These are phyloP conservation scores for Macrotyloma uniflorum DNA, from an alignment of 306 rosid species.

Conservation along the genomic window DNA sequence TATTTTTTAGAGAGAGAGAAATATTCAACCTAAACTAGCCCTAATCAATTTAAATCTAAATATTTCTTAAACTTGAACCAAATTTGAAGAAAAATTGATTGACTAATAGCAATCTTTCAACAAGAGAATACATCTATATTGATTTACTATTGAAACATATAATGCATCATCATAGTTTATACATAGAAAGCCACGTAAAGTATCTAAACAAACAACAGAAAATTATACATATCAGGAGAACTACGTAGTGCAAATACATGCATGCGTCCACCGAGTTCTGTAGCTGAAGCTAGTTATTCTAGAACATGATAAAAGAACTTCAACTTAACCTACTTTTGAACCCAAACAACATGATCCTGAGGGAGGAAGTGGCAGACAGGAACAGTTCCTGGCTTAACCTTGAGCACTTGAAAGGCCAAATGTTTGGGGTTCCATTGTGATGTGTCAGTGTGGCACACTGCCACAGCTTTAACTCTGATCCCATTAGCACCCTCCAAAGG, in stretches of 20 bases:
- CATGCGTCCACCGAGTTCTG: neutral
- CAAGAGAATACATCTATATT: neutral
- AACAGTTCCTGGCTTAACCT: conserved; percentile 76
- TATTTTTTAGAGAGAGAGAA: no score
- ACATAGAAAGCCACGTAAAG: neutral
- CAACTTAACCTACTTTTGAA: conserved; percentile 39
- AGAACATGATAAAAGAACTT: neutral
- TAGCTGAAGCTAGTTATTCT: conserved; percentile 26
- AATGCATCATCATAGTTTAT: conserved; percentile 6
- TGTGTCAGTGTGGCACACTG: conserved; percentile 76
- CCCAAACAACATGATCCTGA: conserved; percentile 81
- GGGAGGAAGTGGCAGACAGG: conserved; percentile 92
- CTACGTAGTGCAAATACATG: neutral
- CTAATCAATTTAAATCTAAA: no score
- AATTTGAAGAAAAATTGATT: no score
- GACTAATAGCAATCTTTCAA: neutral
- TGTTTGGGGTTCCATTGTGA: conserved; percentile 86
- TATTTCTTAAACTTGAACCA: no score
- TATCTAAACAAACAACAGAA: neutral
- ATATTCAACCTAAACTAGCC: no score
- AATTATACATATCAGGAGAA: neutral
- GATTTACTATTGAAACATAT: conserved; percentile 4
- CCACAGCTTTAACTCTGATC: conserved; percentile 61
- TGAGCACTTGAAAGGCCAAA: conserved; percentile 77
- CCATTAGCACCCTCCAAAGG: conserved; percentile 63